A percentile compares a stretch with the other conserved stretches of the same genome.
phyloP scores from a whole-genome alignment of 805 yeast genomes.

The Starmerella scarabaei region DNA sequence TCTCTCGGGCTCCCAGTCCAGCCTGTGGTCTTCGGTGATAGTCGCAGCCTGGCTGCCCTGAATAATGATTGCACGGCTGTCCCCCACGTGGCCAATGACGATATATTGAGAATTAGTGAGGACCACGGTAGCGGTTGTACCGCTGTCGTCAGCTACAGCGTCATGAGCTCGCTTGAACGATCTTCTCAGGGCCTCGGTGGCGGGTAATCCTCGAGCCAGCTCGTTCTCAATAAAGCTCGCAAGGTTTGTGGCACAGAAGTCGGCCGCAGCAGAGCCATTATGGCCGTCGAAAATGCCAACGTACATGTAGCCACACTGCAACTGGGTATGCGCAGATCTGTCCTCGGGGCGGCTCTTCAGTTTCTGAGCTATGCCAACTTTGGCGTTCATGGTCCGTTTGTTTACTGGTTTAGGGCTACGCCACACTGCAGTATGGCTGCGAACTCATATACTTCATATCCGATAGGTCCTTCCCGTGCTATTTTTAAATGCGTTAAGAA shows the following conservation, averaged over 20 bases:
- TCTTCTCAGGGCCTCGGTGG: not conserved
- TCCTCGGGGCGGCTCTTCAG: conserved; percentile 4
- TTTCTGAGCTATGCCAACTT: conserved; percentile 1
- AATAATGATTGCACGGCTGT: conserved; percentile 11
- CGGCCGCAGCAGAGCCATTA: conserved; percentile 13
- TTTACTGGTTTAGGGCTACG: not conserved
- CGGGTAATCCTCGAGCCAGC: not conserved
- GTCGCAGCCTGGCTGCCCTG: not conserved
- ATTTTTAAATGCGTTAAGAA: no score
- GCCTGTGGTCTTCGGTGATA: conserved; percentile 14
- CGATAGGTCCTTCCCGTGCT: no score
- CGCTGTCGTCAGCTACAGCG: conserved; percentile 7
- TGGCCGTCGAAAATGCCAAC: conserved; percentile 19
- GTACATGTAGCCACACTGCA: conserved; percentile 5
- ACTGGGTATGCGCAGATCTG: not conserved
- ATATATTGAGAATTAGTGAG: conserved; percentile 1
- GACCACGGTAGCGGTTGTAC: conserved; percentile 17
- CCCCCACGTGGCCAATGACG: conserved; percentile 16
- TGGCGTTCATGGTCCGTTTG: not conserved
- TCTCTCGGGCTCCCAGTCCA: conserved; percentile 4
- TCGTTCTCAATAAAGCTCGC: conserved; percentile 1
- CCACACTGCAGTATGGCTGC: no score
- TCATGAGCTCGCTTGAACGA: conserved; percentile 8
- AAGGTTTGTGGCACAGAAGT: conserved; percentile 9
- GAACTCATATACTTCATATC: no score